phyloP scores from a whole-genome alignment of 164 flowering plant species.

The Aristolochia fimbriata region DNA sequence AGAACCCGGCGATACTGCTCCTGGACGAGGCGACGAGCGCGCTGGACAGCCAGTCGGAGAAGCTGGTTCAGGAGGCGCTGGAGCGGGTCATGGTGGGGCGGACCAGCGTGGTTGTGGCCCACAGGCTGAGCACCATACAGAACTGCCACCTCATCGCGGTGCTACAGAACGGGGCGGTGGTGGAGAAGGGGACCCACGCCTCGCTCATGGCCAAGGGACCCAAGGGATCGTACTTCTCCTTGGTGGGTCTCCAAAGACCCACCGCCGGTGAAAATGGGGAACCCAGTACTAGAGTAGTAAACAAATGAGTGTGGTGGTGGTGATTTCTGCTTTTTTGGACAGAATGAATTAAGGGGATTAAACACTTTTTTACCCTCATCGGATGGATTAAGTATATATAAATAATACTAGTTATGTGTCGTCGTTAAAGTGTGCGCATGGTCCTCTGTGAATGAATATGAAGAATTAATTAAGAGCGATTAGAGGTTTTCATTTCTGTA shows the following conservation, averaged over 20 bases:
- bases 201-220: constrained; percentile 26
- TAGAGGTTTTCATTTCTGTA: too few relatives aligned
- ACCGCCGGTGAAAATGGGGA: too few relatives aligned
- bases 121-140: constrained; percentile 30
- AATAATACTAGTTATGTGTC: too few relatives aligned
- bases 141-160: constrained; percentile 35
- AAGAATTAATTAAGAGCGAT: too few relatives aligned
- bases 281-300: too few relatives aligned
- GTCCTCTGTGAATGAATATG: too few relatives aligned
- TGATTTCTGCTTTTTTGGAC: too few relatives aligned
- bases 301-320: too few relatives aligned
- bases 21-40: constrained; percentile 40
- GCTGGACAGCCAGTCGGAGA: constrained; percentile 34
- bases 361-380: too few relatives aligned
- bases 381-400: too few relatives aligned
- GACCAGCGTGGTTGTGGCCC: constrained; percentile 43
- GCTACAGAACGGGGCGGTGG: constrained; percentile 31
- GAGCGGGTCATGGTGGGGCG: constrained; percentile 33
- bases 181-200: constrained; percentile 36
- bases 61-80: constrained; percentile 32
- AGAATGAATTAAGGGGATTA: too few relatives aligned
- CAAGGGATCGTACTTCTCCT: constrained; percentile 25
- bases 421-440: too few relatives aligned
- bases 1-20: constrained; percentile 24
- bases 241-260: constrained; percentile 16